Evolutionary conservation across 208 protist genomes (phyloP).

Genomic region (Lotmaria passim): DNA sequence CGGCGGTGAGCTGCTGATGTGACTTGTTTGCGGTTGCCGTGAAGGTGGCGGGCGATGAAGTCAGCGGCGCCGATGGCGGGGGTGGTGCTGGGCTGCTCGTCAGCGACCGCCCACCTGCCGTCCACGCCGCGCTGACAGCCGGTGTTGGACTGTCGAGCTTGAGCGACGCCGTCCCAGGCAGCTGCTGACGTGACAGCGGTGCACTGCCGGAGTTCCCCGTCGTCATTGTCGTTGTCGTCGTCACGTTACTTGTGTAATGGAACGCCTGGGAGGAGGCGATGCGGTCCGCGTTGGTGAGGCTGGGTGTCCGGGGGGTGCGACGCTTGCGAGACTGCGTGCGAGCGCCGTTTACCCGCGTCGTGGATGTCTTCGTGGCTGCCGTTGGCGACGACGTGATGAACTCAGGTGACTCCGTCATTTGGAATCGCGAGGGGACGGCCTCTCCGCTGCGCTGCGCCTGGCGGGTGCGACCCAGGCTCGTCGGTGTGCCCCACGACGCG

Average conservation of each 20-base stretch:
- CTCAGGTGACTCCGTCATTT: constrained; percentile 32
- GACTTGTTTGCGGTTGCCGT: not conserved
- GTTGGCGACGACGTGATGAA: constrained; percentile 29
- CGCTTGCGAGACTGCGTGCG: constrained; percentile 39
- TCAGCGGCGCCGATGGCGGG: not conserved
- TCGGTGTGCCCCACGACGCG: constrained; percentile 6
- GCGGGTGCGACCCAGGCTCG: not conserved
- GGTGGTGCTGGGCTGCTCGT: constrained; percentile 31
- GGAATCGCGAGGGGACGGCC: not conserved
- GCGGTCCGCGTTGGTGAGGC: constrained; percentile 69
- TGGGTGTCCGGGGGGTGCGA: constrained; percentile 76
- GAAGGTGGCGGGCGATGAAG: not conserved
- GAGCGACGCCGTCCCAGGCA: constrained; percentile 31
- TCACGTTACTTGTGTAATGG: no score
- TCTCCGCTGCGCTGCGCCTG: not conserved
- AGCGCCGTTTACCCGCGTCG: constrained; percentile 19
- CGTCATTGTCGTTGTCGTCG: constrained; percentile 2
- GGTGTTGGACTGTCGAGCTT: constrained; percentile 42
- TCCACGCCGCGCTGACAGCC: constrained; percentile 29
- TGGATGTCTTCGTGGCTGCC: constrained; percentile 24
- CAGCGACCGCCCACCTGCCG: constrained; percentile 30
- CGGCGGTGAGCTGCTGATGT: constrained; percentile 11
- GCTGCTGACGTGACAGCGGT: not conserved
- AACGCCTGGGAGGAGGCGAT: no score
- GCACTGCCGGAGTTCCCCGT: not conserved